phyloP scores from a whole-genome alignment of 129 eudicot genomes.

The Flaveria brownii region DNA sequence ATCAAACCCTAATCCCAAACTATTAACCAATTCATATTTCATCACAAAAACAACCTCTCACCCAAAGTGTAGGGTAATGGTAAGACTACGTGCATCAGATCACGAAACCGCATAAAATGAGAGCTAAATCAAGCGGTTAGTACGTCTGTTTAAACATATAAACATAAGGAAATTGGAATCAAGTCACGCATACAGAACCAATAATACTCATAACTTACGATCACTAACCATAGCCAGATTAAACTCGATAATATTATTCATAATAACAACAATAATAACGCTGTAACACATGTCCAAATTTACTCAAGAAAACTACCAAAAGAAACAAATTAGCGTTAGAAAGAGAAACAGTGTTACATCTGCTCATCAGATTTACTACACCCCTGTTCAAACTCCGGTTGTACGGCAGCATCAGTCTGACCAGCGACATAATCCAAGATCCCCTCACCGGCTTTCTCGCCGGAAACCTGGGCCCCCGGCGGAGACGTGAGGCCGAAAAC shows the following conservation, averaged over 20 bases:
- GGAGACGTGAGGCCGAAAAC: slow-evolving; percentile 59
- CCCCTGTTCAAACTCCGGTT: not conserved
- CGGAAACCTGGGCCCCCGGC: slow-evolving; percentile 39
- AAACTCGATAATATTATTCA: not conserved
- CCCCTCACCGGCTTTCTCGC: slow-evolving; percentile 67
- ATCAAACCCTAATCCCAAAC: too few relatives aligned
- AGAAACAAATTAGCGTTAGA: not conserved
- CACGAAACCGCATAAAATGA: too few relatives aligned
- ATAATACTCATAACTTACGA: too few relatives aligned
- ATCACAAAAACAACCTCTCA: too few relatives aligned
- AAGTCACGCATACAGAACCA: too few relatives aligned
- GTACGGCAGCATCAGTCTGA: slow-evolving; percentile 5
- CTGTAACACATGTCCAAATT: not conserved
- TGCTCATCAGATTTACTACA: not conserved
- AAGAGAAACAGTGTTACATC: not conserved
- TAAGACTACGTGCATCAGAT: too few relatives aligned
- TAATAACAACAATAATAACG: not conserved
- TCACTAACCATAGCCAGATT: too few relatives aligned
- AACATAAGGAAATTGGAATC: too few relatives aligned
- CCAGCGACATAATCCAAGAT: slow-evolving; percentile 64
- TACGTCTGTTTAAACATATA: too few relatives aligned
- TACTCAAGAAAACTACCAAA: not conserved
- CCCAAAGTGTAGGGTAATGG: too few relatives aligned
- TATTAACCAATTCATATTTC: too few relatives aligned
- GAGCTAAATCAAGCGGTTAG: too few relatives aligned